Conservation (phyloP, 306 rosid genomes). For the Inga laurina region DNA sequence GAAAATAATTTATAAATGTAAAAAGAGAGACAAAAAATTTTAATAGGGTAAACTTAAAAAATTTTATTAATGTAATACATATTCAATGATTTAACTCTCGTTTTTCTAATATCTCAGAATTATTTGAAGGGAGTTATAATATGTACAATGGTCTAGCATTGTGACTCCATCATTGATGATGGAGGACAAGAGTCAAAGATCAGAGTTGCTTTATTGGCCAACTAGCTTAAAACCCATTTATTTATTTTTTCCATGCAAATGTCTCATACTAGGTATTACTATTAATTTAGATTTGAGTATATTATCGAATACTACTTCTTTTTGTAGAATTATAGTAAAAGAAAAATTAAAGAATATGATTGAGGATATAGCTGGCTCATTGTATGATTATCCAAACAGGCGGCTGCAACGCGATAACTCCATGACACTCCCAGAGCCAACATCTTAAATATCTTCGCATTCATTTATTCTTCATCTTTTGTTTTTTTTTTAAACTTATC, state of each 20-base stretch:
- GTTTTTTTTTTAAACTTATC: constrained; percentile 36
- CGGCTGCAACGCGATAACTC: not conserved
- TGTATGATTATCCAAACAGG: not conserved
- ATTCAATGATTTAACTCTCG: too few species aligned
- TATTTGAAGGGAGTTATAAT: too few species aligned
- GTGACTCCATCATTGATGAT: not conserved
- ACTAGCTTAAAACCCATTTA: not conserved
- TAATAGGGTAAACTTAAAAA: too few species aligned
- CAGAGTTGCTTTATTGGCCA: not conserved
- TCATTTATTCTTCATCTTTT: constrained; percentile 34
- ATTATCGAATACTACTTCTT: too few species aligned
- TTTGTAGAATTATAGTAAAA: not conserved
- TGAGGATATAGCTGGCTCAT: not conserved
- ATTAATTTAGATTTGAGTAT: too few species aligned
- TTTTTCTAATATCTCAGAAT: too few species aligned
- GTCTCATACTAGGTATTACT: not conserved
- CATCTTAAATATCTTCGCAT: constrained; percentile 42
- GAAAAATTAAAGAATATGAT: not conserved
- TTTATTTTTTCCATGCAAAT: not conserved
- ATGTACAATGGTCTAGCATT: too few species aligned
- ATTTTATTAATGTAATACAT: too few species aligned
- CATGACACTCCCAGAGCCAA: constrained; percentile 28
- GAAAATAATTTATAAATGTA: too few species aligned
- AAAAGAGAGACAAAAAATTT: too few species aligned
- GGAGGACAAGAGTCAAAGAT: not conserved